phyloP scores from a whole-genome alignment of 305 asterid genomes.

The Fraxinus baroniana region DNA sequence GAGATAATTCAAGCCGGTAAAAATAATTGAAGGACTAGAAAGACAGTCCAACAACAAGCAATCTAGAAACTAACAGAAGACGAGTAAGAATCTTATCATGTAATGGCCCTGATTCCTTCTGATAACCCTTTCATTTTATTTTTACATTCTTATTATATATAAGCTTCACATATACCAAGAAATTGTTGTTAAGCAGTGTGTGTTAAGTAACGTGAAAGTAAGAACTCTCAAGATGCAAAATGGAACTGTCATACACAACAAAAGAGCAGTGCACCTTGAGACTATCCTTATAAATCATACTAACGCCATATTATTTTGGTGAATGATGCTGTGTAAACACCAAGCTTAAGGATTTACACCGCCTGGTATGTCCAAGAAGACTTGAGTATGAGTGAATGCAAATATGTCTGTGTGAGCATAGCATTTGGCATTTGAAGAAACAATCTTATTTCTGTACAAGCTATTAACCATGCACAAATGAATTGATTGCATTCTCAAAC shows the following conservation, averaged over 20 bases:
- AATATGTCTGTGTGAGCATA: background rate
- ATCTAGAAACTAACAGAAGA: slow-evolving; percentile 5
- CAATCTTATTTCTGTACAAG: background rate
- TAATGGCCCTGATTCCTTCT: background rate
- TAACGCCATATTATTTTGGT: background rate
- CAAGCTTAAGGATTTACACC: background rate
- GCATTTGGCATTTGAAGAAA: background rate
- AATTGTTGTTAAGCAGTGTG: background rate
- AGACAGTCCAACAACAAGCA: slow-evolving; percentile 23
- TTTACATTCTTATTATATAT: background rate
- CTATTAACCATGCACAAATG: background rate
- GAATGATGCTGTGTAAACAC: slow-evolving; percentile 13
- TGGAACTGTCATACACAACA: background rate
- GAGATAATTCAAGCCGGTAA: slow-evolving; percentile 17
- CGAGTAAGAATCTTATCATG: slow-evolving; percentile 4
- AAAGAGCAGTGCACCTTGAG: background rate
- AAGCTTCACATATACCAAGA: background rate
- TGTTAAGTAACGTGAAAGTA: background rate
- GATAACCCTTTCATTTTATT: background rate
- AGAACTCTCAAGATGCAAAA: background rate
- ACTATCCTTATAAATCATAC: background rate
- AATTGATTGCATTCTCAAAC: background rate
- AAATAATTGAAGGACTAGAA: slow-evolving; percentile 1
- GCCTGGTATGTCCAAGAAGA: slow-evolving; percentile 16
- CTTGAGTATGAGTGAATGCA: background rate